Conservation (phyloP, 345 rosid species). For the Euphorbia peplus region DNA sequence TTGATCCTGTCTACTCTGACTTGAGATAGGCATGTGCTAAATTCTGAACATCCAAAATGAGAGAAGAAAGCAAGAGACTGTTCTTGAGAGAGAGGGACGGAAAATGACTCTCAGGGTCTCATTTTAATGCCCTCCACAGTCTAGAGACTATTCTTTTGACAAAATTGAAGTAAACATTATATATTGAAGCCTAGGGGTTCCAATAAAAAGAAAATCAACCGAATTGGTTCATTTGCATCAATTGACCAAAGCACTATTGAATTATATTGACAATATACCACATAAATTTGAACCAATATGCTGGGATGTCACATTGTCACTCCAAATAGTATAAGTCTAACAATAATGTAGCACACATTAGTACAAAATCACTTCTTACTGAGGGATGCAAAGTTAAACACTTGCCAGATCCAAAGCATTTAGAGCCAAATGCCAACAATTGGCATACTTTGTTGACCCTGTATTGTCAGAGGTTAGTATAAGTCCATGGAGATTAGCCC, state of each 20-base stretch:
- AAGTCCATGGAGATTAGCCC: too few relatives aligned
- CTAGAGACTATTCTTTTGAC: background rate
- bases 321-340: too few relatives aligned
- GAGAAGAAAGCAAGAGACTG: background rate
- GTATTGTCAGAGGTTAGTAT: too few relatives aligned
- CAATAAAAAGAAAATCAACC: background rate
- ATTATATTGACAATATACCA: too few relatives aligned
- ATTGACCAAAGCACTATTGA: background rate
- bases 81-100: background rate
- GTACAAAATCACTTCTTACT: too few relatives aligned
- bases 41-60: background rate
- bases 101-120: background rate
- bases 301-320: too few relatives aligned
- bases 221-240: background rate
- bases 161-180: background rate
- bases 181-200: background rate
- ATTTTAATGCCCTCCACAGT: background rate
- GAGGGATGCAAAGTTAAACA: too few relatives aligned
- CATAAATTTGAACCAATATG: too few relatives aligned
- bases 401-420: too few relatives aligned
- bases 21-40: background rate
- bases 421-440: too few relatives aligned
- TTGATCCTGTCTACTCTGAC: background rate
- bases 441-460: too few relatives aligned
- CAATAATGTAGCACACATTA: too few relatives aligned